Percentiles rank a stretch among this genome's conserved stretches.
Evolutionary conservation across 108 stramenopile genomes (phyloP).

Genomic region (Cyclotella cryptica): DNA sequence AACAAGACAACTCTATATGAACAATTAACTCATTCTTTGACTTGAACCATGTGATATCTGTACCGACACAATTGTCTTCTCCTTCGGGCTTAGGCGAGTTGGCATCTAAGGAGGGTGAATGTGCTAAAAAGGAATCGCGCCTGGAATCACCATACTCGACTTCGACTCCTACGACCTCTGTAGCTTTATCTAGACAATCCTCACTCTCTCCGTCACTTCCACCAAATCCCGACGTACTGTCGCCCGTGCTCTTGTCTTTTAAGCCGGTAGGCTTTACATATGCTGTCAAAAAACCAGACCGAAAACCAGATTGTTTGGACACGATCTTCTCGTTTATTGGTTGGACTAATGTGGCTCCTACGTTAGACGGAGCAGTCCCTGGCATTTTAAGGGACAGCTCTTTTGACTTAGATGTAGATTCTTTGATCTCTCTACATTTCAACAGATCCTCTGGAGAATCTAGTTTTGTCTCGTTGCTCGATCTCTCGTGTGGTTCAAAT

Average conservation of each 20-base stretch:
- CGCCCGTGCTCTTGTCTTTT: neutral
- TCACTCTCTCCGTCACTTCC: neutral
- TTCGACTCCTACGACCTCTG: neutral
- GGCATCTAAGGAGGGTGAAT: too few relatives aligned
- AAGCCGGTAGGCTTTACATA: neutral
- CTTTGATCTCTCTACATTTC: neutral
- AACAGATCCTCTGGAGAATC: conserved; percentile 11
- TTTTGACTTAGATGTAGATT: neutral
- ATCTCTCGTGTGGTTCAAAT: conserved; percentile 1
- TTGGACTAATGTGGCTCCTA: neutral
- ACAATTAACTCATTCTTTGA: neutral
- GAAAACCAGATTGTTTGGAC: neutral
- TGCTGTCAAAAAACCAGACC: conserved; percentile 10
- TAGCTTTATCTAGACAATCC: neutral
- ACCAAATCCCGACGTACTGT: neutral
- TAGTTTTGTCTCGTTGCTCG: too few relatives aligned
- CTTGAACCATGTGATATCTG: neutral
- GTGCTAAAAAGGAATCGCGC: too few relatives aligned
- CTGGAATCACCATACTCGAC: neutral
- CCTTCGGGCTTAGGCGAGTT: neutral
- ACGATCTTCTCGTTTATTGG: neutral
- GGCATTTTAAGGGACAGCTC: neutral
- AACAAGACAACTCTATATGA: neutral
- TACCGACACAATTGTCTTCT: too few relatives aligned
- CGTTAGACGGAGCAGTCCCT: neutral